Evolutionary conservation across 1,284 basidiomycete genomes (phyloP), one percentile per base, ranked within the genome.

Genomic region (Papiliotrema fonsecae): DNA sequence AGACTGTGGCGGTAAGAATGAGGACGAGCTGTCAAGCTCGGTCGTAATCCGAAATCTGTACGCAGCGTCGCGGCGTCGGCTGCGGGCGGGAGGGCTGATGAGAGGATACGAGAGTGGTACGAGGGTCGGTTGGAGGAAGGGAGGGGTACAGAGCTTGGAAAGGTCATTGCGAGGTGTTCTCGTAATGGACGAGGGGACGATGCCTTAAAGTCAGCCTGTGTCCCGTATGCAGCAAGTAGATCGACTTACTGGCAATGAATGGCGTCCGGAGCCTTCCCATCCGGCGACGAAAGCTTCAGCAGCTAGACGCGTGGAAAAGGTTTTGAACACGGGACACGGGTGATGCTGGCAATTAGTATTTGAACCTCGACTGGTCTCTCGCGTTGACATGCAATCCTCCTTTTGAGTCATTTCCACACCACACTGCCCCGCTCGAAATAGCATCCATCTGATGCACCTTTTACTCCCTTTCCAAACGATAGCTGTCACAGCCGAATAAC

Each of bases 131-230:
- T 30, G 10, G 49, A 45, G n/a, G 54, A 30, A 3, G 31, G 35
- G 7, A 53, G 43, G 21, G 55, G 46, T 37, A 65, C 61, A 4
- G 58, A 54, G 26, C 53, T 55, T 11, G 64, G 61, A 40, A 65
- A 64, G 46, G 49, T 61, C 58, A 63, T 63, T 26, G 58, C 58
- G 39, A 67, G 57, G 41, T 67, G 57, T 50, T 67, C 62, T 7
- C 56, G 54, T 11, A 67, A 49, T 13, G 63, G 63, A 42, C 48
- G 45, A 11, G 62, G 64, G 10, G 57, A 58, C 21, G 61, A 62
- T 14, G 51, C 35, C 59, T 63, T 42, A 4, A 18, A 5, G 40
- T 22, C 28, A 38, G 45, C 9, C 13, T 34, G 18, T 19, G 34
- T 41, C 3, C 16, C n/a, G 25, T 24, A 30, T 44, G 31, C 6